Evolutionary conservation across 768 basidiomycete genomes (phyloP).

Genomic region (Brasilioporus rufonigricans): DNA sequence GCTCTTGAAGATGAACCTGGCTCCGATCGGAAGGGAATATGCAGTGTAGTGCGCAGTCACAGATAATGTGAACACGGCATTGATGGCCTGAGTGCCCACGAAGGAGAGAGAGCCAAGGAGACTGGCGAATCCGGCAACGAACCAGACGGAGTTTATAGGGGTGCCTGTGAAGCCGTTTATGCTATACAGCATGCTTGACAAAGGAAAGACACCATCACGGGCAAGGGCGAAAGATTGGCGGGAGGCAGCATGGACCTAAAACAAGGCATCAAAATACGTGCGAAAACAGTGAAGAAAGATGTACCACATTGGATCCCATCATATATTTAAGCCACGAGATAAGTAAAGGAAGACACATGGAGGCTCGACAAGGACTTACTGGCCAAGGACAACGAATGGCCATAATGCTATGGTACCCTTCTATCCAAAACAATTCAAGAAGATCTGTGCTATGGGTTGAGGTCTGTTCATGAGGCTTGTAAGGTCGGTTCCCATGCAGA

Average conservation of each 20-base stretch:
- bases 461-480: background rate
- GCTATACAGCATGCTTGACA: constrained; percentile 49
- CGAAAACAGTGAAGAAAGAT: background rate
- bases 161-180: constrained; percentile 50
- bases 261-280: constrained; percentile 11
- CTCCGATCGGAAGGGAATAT: constrained; percentile 44
- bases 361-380: constrained; percentile 24
- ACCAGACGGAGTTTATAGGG: constrained; percentile 61
- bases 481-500: constrained; percentile 55
- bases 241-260: constrained; percentile 43
- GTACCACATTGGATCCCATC: constrained; percentile 32
- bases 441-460: constrained; percentile 45
- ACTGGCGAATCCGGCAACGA: constrained; percentile 13
- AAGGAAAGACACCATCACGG: constrained; percentile 57
- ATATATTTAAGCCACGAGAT: constrained; percentile 29
- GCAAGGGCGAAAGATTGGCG: constrained; percentile 56
- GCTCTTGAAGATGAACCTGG: constrained; percentile 45
- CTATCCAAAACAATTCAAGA: constrained; percentile 39
- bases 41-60: background rate
- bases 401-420: constrained; percentile 46
- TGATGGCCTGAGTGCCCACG: constrained; percentile 37
- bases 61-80: constrained; percentile 47
- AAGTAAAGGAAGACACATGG: background rate
- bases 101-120: background rate
- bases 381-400: constrained; percentile 49